Base-by-base conservation (phyloP, 129 eudicot genomes). In the Helianthus tuberosus region DNA sequence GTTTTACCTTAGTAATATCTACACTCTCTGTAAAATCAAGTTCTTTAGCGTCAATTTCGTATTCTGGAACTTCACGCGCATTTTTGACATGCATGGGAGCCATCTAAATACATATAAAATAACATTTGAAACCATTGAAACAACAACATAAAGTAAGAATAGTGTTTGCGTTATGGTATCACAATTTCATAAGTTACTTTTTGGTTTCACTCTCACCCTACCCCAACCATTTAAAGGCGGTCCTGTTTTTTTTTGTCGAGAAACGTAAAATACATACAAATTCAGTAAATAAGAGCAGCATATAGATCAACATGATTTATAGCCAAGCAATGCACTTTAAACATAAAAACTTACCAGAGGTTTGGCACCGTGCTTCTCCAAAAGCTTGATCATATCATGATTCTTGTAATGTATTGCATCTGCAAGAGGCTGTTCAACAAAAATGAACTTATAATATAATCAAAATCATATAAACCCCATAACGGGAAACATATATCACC, bases 331-430 rank as follows among this genome's bases (percentile, higher is more conserved):
- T 39, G 46, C 38, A 47, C 9, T 15, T 63, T 23, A 71, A 68
- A 62, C 57, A 65, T 20, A 38, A 59, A 32, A 68, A 64, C 83
- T 71, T 85, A 94, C 99, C 57, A 81, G 72, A 55, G 84, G 93
- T 64, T 88, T 86, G 36, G 99, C 99, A 70, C 97, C 99, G 75
- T 86, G 93, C 68, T 84, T 85, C 90, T 94, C 99, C 89, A 94
- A 72, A 51, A 88, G 90, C 54, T 88, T 94, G 70, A 88, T 79
- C 84, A 91, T 87, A 51, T 84, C 86, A 68, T 90, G 91, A 63
- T 90, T 90, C 70, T 91, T 87, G 81, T 94, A 94, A 80, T 90
- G 96, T 62, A 86, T 78, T 69, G 99, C 93, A 87, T 94, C 99
- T 83, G 96, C 97, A 77, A 94, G 96, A 63, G 99, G 99, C 99